phyloP scores from a whole-genome alignment of 305 asterid species.

The Fraxinus xanthoxyloides region DNA sequence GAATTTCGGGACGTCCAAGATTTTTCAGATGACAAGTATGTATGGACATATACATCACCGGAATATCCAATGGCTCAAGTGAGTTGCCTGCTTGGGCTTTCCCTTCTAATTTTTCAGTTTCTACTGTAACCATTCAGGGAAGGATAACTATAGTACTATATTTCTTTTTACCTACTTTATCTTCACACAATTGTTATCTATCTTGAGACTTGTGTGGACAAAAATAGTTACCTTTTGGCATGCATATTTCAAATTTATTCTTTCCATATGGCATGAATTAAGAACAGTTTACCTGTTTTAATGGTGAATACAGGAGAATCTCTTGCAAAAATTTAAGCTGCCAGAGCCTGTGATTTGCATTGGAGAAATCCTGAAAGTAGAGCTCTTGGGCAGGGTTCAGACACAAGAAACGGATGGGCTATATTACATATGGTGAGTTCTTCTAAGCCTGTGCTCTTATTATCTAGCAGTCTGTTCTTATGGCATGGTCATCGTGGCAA shows the following conservation, averaged over 20 bases:
- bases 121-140: background rate
- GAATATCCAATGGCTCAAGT: conserved; percentile 72
- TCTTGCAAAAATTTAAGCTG: conserved; percentile 70
- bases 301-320: conserved; percentile 54
- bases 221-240: background rate
- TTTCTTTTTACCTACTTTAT: background rate
- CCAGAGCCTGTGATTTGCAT: conserved; percentile 70
- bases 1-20: conserved; percentile 27
- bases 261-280: background rate
- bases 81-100: conserved; percentile 18
- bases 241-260: background rate
- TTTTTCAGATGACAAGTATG: conserved; percentile 38
- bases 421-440: conserved; percentile 72
- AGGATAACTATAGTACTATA: background rate
- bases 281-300: conserved; percentile 1
- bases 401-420: conserved; percentile 69
- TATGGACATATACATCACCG: conserved; percentile 68
- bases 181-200: background rate
- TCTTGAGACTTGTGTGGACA: background rate
- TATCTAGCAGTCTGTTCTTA: background rate
- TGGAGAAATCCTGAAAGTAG: conserved; percentile 73
- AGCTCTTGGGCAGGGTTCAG: conserved; percentile 82
- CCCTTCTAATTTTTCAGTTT: conserved; percentile 12
- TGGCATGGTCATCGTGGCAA: background rate
- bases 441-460: background rate